phyloP scores from a whole-genome alignment of 441 rosid genomes.

The Omphalea diandra region DNA sequence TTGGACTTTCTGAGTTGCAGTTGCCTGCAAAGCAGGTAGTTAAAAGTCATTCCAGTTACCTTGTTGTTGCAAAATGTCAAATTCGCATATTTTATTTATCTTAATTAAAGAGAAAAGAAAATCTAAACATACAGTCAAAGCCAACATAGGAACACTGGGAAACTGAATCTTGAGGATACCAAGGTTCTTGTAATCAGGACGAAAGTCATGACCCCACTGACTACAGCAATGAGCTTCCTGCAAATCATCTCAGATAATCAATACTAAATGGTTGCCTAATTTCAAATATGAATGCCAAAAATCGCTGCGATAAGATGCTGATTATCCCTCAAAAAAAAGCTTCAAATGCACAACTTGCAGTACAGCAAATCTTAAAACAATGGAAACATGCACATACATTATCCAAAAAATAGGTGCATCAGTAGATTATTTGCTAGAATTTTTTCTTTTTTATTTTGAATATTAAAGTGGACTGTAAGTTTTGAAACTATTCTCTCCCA shows the following conservation, averaged over 20 bases:
- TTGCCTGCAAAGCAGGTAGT: slow-evolving; percentile 58
- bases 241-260: slow-evolving; percentile 33
- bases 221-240: slow-evolving; percentile 99
- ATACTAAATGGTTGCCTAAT: background rate
- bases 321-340: background rate
- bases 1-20: slow-evolving; percentile 95
- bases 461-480: background rate
- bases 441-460: background rate
- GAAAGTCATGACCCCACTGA: slow-evolving; percentile 99
- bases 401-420: background rate
- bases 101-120: background rate
- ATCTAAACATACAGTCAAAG: slow-evolving; percentile 75
- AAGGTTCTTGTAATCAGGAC: slow-evolving; percentile 98
- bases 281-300: slow-evolving; percentile 5
- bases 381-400: background rate
- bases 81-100: background rate
- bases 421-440: background rate
- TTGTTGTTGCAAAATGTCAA: slow-evolving; percentile 7
- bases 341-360: background rate
- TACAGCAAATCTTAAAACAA: background rate
- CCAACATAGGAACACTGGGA: slow-evolving; percentile 81
- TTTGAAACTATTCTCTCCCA: too few species aligned
- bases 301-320: background rate
- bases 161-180: slow-evolving; percentile 94
- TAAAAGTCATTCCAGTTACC: slow-evolving; percentile 20